Conservation (phyloP, 805 yeast species). For the Yueomyces sp. region DNA sequence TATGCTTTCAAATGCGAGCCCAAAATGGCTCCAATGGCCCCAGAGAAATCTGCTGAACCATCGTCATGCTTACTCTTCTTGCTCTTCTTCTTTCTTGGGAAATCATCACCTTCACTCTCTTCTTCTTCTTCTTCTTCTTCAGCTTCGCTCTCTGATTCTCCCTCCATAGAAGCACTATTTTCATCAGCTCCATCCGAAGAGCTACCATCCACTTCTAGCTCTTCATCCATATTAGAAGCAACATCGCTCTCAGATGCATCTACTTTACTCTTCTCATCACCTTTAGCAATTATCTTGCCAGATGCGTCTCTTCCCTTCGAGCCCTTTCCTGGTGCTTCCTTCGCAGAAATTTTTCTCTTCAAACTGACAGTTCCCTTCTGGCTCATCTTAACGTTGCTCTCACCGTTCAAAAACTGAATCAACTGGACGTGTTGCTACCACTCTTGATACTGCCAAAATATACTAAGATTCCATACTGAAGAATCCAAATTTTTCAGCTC, state of each 20-base stretch:
- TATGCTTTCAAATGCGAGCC: slow-evolving; percentile 81
- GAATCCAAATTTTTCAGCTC: too few species aligned
- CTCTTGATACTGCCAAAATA: not conserved
- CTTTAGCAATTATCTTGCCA: not conserved
- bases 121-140: slow-evolving; percentile 13
- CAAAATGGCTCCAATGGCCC: slow-evolving; percentile 71
- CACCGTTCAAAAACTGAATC: not conserved
- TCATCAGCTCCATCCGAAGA: slow-evolving; percentile 8
- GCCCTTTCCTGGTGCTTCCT: not conserved
- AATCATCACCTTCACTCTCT: slow-evolving; percentile 24
- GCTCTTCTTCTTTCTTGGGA: slow-evolving; percentile 38
- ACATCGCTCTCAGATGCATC: slow-evolving; percentile 8
- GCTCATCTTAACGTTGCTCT: not conserved
- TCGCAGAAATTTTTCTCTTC: slow-evolving; percentile 4
- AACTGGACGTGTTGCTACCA: not conserved
- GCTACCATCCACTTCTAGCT: slow-evolving; percentile 12
- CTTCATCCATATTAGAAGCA: slow-evolving; percentile 9
- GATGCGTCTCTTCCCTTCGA: not conserved
- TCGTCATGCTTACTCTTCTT: slow-evolving; percentile 47
- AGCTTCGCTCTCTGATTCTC: slow-evolving; percentile 11
- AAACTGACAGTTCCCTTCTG: slow-evolving; percentile 1
- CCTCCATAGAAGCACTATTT: slow-evolving; percentile 8
- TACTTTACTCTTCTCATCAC: not conserved
- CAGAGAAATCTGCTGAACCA: slow-evolving; percentile 67
- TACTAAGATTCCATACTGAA: too few species aligned